Percentiles rank a stretch among this genome's conserved stretches.
phyloP scores from a whole-genome alignment of 441 rosid genomes.

The Populus trichocarpa region DNA sequence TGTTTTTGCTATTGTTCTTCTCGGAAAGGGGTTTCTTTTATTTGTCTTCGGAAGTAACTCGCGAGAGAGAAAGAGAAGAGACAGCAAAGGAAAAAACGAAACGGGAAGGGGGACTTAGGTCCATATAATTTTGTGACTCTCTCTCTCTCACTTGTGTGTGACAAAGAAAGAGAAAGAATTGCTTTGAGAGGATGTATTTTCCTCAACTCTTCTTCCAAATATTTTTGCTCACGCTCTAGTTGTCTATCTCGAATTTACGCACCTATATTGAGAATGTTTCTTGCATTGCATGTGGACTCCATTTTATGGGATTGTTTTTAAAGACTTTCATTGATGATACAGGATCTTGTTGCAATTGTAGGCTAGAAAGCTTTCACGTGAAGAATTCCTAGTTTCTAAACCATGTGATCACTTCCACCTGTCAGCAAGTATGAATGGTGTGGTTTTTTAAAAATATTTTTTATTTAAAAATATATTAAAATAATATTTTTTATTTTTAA shows the following conservation, averaged over 20 bases:
- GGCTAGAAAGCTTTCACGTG: neutral
- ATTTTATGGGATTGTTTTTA: neutral
- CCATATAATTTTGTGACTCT: neutral
- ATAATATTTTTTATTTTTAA: neutral
- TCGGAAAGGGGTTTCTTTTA: neutral
- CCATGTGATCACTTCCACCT: neutral
- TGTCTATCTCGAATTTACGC: neutral
- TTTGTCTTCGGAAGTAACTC: slow-evolving; percentile 16
- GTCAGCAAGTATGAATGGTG: neutral
- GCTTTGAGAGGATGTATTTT: neutral
- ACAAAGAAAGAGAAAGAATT: neutral
- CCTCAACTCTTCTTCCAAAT: neutral
- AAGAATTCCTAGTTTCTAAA: neutral
- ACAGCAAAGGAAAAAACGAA: neutral
- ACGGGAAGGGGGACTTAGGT: neutral
- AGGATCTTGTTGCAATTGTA: too few relatives aligned
- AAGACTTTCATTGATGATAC: too few relatives aligned
- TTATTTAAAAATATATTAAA: neutral
- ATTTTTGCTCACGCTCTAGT: neutral
- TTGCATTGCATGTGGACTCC: neutral
- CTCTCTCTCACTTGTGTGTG: too few relatives aligned
- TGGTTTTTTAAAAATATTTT: neutral
- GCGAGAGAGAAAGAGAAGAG: neutral
- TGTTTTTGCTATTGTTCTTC: neutral
- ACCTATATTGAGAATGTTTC: neutral